A percentile compares a stretch with the other conserved stretches of the same genome.
Conservation (phyloP, 345 rosid genomes). For the Fremontodendron californicum region DNA sequence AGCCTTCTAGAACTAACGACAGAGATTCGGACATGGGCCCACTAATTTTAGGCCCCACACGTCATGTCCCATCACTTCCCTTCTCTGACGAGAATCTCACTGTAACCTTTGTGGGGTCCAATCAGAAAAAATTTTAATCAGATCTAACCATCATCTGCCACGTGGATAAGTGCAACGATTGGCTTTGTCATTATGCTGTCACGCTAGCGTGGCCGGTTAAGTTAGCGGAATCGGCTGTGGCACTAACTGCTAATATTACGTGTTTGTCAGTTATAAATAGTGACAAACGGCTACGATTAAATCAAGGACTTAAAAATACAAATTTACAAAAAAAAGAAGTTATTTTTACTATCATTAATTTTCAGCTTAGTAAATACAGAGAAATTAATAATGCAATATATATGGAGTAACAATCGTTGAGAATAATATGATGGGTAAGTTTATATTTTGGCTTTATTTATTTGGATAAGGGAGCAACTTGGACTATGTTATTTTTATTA, state of each 20-base stretch:
- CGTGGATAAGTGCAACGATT: not conserved
- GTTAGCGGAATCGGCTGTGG: not conserved
- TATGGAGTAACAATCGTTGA: not conserved
- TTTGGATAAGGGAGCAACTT: not conserved
- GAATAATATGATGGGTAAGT: not conserved
- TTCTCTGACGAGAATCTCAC: constrained; percentile 21
- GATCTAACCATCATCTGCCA: not conserved
- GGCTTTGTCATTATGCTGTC: constrained; percentile 13
- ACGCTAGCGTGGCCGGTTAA: constrained; percentile 24
- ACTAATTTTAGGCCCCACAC: constrained; percentile 5
- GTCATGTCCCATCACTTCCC: constrained; percentile 14
- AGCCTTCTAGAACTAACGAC: constrained; percentile 23
- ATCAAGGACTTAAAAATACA: constrained; percentile 9
- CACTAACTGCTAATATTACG: not conserved
- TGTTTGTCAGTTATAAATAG: not conserved
- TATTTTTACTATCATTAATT: not conserved
- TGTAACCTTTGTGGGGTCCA: not conserved
- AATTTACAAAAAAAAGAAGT: not conserved
- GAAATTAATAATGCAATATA: not conserved
- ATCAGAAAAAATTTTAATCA: not conserved
- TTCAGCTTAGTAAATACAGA: not conserved
- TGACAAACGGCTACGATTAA: constrained; percentile 11
- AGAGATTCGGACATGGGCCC: constrained; percentile 35
- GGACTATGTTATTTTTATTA: not conserved
- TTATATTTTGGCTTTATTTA: not conserved